A percentile compares a stretch with the other conserved stretches of the same genome.
These are phyloP conservation scores for Picea engelmannii DNA, from an alignment of 83 land plant genomes.

Conservation along the genomic window DNA sequence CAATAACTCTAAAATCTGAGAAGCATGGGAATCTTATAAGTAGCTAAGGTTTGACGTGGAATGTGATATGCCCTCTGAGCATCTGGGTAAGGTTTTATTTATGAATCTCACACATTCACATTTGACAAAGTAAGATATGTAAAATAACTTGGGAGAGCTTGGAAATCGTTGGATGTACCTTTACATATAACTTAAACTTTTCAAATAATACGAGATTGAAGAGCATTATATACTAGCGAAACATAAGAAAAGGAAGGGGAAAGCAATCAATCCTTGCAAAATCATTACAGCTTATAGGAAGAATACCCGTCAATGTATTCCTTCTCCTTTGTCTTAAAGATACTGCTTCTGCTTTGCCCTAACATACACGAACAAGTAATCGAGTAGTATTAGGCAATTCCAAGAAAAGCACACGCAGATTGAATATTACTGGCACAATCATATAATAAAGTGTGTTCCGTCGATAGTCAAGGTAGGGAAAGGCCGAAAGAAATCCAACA, in stretches of 20 bases:
- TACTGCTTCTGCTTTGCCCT: background rate
- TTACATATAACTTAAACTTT: background rate
- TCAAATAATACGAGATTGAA: background rate
- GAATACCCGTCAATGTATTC: constrained; percentile 3
- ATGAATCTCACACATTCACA: background rate
- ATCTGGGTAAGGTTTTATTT: background rate
- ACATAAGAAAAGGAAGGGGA: background rate
- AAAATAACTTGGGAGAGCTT: background rate
- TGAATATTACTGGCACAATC: background rate
- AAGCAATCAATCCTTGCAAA: constrained; percentile 10
- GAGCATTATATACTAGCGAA: constrained; percentile 5
- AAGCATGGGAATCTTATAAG: background rate
- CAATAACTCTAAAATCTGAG: background rate
- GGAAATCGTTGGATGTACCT: background rate
- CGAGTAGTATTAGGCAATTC: background rate
- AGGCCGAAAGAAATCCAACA: background rate
- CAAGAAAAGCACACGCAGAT: background rate
- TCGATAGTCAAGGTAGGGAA: background rate
- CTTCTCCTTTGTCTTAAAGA: background rate
- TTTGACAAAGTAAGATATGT: background rate
- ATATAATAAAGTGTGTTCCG: too few species aligned
- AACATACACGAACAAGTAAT: background rate
- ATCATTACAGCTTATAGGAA: background rate
- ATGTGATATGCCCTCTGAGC: too few species aligned
- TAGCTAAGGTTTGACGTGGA: background rate